phyloP scores from a whole-genome alignment of 2,329 filamentous ascomycete species.

The Phialocephala subalpina region DNA sequence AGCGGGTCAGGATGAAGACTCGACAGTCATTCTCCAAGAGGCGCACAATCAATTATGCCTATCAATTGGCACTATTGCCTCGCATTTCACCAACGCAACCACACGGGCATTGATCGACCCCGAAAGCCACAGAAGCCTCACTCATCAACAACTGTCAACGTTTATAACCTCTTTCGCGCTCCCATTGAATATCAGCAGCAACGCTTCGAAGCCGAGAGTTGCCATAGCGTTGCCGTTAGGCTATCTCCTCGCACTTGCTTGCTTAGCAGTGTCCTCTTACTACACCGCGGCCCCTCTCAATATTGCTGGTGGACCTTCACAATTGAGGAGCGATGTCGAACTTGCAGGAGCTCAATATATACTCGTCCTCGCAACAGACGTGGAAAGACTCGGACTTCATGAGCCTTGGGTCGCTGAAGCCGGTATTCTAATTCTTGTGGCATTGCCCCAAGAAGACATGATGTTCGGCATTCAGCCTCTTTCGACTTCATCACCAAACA shows the following conservation, averaged over 20 bases:
- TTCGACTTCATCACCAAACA: not conserved
- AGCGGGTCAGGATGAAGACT: not conserved
- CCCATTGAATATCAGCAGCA: conserved; percentile 24
- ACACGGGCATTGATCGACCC: conserved; percentile 18
- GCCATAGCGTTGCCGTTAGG: conserved; percentile 62
- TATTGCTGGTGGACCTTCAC: conserved; percentile 55
- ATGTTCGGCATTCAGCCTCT: conserved; percentile 46
- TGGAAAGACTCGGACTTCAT: conserved; percentile 49
- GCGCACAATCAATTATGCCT: not conserved
- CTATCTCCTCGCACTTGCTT: conserved; percentile 58
- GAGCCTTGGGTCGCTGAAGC: conserved; percentile 44
- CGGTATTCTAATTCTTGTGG: conserved; percentile 49
- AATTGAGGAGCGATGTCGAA: conserved; percentile 58
- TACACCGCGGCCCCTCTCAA: conserved; percentile 62
- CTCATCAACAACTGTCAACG: conserved; percentile 42
- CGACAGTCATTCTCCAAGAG: not conserved
- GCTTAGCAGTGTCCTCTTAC: conserved; percentile 56
- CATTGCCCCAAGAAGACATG: conserved; percentile 48
- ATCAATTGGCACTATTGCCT: not conserved
- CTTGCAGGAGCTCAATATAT: conserved; percentile 56
- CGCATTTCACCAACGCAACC: not conserved
- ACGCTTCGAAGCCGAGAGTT: conserved; percentile 19
- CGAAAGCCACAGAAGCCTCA: conserved; percentile 6
- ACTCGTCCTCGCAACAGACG: conserved; percentile 52
- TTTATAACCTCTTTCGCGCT: conserved; percentile 48